Conservation (phyloP, 805 yeast species). For the Saccharomycopsis javanensis region DNA sequence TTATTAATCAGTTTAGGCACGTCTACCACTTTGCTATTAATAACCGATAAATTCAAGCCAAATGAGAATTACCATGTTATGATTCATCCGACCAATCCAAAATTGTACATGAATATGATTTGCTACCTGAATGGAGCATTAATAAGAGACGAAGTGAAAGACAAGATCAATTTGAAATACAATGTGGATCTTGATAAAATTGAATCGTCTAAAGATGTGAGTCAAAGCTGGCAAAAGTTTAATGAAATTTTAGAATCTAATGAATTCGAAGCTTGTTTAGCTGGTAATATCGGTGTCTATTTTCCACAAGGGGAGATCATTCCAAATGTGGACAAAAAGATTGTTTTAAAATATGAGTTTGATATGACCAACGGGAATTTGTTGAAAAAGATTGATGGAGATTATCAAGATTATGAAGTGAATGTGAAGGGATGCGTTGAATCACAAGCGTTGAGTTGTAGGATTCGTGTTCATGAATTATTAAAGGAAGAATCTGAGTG, state of each 20-base stretch:
- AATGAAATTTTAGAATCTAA: slow-evolving; percentile 39
- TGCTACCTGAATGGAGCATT: slow-evolving; percentile 88
- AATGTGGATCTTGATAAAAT: slow-evolving; percentile 16
- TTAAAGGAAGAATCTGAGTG: slow-evolving; percentile 31
- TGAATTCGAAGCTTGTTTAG: slow-evolving; percentile 23
- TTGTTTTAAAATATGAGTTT: slow-evolving; percentile 46
- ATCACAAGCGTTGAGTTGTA: slow-evolving; percentile 77
- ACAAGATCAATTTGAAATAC: slow-evolving; percentile 44
- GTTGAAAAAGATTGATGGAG: slow-evolving; percentile 27
- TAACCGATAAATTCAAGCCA: slow-evolving; percentile 70
- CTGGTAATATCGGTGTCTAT: slow-evolving; percentile 58
- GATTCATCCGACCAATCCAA: slow-evolving; percentile 72
- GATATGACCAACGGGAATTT: slow-evolving; percentile 25
- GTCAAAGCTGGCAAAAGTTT: slow-evolving; percentile 50
- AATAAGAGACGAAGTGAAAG: slow-evolving; percentile 71
- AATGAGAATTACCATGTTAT: slow-evolving; percentile 78
- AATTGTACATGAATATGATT: slow-evolving; percentile 86
- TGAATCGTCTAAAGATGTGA: slow-evolving; percentile 13
- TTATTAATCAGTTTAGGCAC: slow-evolving; percentile 79
- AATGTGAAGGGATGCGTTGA: slow-evolving; percentile 77
- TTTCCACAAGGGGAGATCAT: slow-evolving; percentile 89
- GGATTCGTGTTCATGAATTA: slow-evolving; percentile 73
- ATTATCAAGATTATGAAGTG: slow-evolving; percentile 39
- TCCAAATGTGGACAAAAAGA: slow-evolving; percentile 46
- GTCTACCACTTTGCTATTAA: slow-evolving; percentile 77